Evolutionary conservation across 163 green algal genomes (phyloP).

Genomic region (Smithsoniella earleae): DNA sequence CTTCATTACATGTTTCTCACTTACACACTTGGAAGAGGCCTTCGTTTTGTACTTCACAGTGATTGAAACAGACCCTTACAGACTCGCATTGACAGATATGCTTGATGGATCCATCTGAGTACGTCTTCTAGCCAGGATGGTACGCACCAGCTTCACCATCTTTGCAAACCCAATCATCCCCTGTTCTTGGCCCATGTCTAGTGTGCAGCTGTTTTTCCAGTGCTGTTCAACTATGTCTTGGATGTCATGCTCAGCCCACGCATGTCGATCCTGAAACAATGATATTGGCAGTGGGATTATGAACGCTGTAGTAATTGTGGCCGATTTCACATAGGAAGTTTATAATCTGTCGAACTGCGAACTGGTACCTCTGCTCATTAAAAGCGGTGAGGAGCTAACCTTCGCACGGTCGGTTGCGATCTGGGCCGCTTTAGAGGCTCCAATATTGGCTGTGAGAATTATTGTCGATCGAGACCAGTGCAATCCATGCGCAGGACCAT

Average conservation of each 20-base stretch:
- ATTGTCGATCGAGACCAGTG: slow-evolving; percentile 22
- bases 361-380: no score
- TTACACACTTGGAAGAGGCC: no score
- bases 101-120: no score
- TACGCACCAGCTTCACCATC: slow-evolving; percentile 28
- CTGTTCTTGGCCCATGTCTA: background rate
- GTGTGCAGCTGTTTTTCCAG: background rate
- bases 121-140: no score
- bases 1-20: no score
- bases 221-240: slow-evolving; percentile 8
- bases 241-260: slow-evolving; percentile 11
- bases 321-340: no score
- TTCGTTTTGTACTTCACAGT: no score
- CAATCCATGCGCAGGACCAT: slow-evolving; percentile 17
- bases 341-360: no score
- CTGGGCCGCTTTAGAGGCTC: slow-evolving; percentile 10
- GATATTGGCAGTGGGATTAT: no score
- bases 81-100: no score
- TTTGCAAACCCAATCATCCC: slow-evolving; percentile 2
- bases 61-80: no score
- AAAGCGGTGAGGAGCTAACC: background rate
- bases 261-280: background rate
- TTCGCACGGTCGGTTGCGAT: background rate
- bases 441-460: slow-evolving; percentile 21
- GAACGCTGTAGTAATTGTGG: no score